Base-by-base conservation (phyloP, 1,139 yeast species). In the Spencermartinsiella ligniputridi region DNA sequence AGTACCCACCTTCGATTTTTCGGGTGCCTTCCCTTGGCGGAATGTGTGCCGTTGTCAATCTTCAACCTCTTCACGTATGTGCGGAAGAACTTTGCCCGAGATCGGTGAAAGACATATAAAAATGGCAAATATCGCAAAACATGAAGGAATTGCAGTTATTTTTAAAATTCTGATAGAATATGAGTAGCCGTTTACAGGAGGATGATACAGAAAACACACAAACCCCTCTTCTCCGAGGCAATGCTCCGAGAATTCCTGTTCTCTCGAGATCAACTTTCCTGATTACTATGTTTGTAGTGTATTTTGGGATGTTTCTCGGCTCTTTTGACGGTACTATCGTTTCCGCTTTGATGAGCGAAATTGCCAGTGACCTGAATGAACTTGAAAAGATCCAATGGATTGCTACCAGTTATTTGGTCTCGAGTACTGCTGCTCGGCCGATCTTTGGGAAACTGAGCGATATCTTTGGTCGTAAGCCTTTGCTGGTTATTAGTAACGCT, bases 371-470 rank as follows among this genome's bases (percentile, higher is more conserved):
- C 46, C 70, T 81, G 49, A 65, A 78, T 40, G 79, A 75, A 21
- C 61, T 79, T 33, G 74, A 76, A 13, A 67, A 72, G 42, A 68
- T 77, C 37, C 70, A 81, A 3, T 78, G 83, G 81, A 74, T 79
- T 25, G 84, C 82, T 3, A 76, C 83, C 0, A 72, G 82, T 0
- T 80, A 79, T 54, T 61, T 80, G 39, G 62, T 80, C 12, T 71
- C 84, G 4, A 75, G 78, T 46, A 75, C 83, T 0, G 79, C 83
- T 2, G 76, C 79, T 53, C 86, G 80, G 63, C 96, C 96, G 1
- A 65, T 89, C 18, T 87, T 82, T 54, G 96, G 96, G 19, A 88
- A 87, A 58, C 64, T 89, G 25, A 82, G 94, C 3, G 96, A 88
- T 57, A 85, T 88, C 37, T 87, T 83, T 62, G 96, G 96, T 16